phyloP scores from a whole-genome alignment of 768 basidiomycete species.

The Stropharia rugosoannulata region DNA sequence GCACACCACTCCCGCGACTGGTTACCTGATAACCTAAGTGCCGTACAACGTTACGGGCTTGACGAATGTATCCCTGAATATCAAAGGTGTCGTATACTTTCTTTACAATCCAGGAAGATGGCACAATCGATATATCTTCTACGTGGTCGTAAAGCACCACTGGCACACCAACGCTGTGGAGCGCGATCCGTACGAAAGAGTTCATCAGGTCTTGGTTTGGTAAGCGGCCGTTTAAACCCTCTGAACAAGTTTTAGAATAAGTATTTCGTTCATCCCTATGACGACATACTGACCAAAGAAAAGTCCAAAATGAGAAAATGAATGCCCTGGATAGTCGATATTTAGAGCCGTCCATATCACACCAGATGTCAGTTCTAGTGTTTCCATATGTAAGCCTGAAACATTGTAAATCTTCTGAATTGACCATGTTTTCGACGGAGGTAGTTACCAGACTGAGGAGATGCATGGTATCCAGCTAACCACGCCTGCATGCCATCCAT shows the following conservation, averaged over 20 bases:
- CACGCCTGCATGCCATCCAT: slow-evolving; percentile 93
- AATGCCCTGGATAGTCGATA: slow-evolving; percentile 96
- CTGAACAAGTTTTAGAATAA: slow-evolving; percentile 37
- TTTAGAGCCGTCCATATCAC: slow-evolving; percentile 95
- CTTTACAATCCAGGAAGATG: slow-evolving; percentile 43
- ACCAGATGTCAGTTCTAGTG: slow-evolving; percentile 68
- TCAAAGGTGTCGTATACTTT: slow-evolving; percentile 38
- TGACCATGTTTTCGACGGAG: neutral
- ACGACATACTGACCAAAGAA: slow-evolving; percentile 71
- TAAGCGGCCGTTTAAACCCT: slow-evolving; percentile 92
- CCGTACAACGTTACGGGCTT: slow-evolving; percentile 64
- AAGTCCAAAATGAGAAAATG: slow-evolving; percentile 93
- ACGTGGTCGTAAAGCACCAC: slow-evolving; percentile 80
- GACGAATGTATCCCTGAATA: slow-evolving; percentile 52
- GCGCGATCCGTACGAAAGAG: slow-evolving; percentile 70
- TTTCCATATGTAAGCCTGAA: slow-evolving; percentile 65
- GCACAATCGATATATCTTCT: slow-evolving; percentile 27
- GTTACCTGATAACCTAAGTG: slow-evolving; percentile 75
- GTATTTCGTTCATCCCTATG: neutral
- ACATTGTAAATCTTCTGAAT: neutral
- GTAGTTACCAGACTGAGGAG: slow-evolving; percentile 57
- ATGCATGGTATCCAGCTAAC: slow-evolving; percentile 80
- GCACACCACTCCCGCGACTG: slow-evolving; percentile 83
- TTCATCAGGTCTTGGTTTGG: slow-evolving; percentile 97
- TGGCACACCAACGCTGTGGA: slow-evolving; percentile 73